Evolutionary conservation across 345 rosid species (phyloP).

Genomic region (Acer campestre): DNA sequence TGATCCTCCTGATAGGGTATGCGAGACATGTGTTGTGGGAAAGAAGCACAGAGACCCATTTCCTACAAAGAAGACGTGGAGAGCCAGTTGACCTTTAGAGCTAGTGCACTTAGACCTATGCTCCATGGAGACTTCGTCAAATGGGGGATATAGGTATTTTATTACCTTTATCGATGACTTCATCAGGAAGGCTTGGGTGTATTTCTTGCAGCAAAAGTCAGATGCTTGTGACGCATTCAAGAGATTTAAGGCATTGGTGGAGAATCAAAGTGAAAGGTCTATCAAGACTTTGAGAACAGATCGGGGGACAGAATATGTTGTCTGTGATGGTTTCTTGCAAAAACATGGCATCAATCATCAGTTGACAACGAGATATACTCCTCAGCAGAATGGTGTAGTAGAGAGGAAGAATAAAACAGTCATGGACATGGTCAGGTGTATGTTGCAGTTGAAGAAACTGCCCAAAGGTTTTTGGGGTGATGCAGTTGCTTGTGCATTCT

Average conservation of each 20-base stretch:
- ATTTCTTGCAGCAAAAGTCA: background rate
- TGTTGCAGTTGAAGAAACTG: too few species aligned
- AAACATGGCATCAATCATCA: background rate
- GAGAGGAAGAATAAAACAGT: too few species aligned
- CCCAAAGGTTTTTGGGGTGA: background rate
- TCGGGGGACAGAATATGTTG: too few species aligned
- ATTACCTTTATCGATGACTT: background rate
- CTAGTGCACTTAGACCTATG: background rate
- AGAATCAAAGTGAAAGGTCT: background rate
- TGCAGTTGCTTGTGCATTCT: background rate
- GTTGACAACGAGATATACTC: background rate
- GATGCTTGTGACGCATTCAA: background rate
- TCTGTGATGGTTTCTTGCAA: too few species aligned
- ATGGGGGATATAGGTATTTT: background rate
- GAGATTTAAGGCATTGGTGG: background rate
- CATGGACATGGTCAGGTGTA: too few species aligned
- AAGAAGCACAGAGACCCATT: background rate
- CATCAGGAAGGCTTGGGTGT: background rate
- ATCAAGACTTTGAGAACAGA: background rate
- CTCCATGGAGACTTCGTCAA: background rate
- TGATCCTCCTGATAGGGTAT: too few species aligned
- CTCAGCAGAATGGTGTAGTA: background rate
- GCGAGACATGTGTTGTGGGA: background rate
- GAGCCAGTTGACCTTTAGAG: too few species aligned
- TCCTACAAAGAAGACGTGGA: too few species aligned